A percentile compares a stretch with the other conserved stretches of the same genome.
Evolutionary conservation across 2,329 filamentous ascomycete genomes (phyloP).

Genomic region (Massarina eburnea): DNA sequence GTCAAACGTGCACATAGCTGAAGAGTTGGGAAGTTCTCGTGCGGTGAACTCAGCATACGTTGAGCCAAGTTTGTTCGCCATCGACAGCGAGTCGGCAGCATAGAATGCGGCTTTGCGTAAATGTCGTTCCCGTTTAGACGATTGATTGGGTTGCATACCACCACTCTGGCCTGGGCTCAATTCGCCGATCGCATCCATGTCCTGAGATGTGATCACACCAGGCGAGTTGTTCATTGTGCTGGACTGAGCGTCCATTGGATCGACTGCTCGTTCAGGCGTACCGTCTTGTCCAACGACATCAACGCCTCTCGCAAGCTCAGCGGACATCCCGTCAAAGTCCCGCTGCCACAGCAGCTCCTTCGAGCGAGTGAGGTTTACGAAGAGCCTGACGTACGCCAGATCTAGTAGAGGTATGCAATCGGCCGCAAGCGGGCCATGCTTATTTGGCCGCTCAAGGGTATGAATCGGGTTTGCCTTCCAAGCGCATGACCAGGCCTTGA

Average conservation of each 20-base stretch:
- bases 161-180: constrained; percentile 37
- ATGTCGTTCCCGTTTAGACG: constrained; percentile 78
- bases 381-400: constrained; percentile 86
- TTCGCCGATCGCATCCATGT: constrained; percentile 30
- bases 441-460: constrained; percentile 80
- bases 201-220: constrained; percentile 22
- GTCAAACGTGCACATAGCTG: constrained; percentile 89
- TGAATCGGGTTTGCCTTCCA: constrained; percentile 88
- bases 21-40: constrained; percentile 84
- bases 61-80: constrained; percentile 82
- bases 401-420: constrained; percentile 91
- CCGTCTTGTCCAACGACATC: constrained; percentile 75
- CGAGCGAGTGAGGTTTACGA: constrained; percentile 87
- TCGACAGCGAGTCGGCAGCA: constrained; percentile 85
- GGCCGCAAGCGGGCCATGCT: constrained; percentile 81
- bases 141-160: constrained; percentile 45
- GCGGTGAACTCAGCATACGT: constrained; percentile 83
- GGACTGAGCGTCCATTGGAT: constrained; percentile 31
- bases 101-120: constrained; percentile 94
- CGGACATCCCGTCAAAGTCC: constrained; percentile 88
- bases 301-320: constrained; percentile 77
- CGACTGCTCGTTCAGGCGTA: constrained; percentile 51
- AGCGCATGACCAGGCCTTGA: constrained; percentile 91
- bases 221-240: constrained; percentile 15
- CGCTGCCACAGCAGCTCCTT: constrained; percentile 94